Evolutionary conservation across 345 rosid genomes (phyloP).

Genomic region (Sisymbrium altissimum): DNA sequence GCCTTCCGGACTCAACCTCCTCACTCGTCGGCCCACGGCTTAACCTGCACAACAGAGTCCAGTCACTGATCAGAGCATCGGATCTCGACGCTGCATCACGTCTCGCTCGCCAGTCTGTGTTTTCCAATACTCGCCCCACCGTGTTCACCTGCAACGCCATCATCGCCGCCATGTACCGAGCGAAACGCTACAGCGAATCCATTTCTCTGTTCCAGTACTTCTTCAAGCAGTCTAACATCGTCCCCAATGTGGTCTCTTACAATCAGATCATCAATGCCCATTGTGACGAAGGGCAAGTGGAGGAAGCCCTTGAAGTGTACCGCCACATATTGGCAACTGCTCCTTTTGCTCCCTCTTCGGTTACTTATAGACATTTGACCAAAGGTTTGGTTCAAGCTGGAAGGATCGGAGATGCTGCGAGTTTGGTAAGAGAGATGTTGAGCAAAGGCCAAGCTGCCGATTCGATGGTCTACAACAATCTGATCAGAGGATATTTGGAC

Average conservation of each 20-base stretch:
- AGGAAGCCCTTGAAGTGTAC: conserved; percentile 62
- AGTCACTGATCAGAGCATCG: conserved; percentile 86
- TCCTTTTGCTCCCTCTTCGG: conserved; percentile 75
- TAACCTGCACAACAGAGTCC: conserved; percentile 88
- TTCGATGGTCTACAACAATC: conserved; percentile 75
- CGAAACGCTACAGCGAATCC: conserved; percentile 75
- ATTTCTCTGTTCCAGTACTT: conserved; percentile 72
- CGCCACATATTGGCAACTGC: conserved; percentile 65
- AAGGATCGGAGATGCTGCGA: conserved; percentile 74
- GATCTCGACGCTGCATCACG: conserved; percentile 90
- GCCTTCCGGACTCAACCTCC: conserved; percentile 82
- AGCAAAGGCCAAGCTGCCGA: conserved; percentile 92
- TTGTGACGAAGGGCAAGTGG: conserved; percentile 85
- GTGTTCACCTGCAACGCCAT: conserved; percentile 99
- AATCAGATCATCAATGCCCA: conserved; percentile 85
- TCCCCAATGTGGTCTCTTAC: conserved; percentile 91
- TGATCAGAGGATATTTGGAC: conserved; percentile 72
- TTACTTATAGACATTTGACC: conserved; percentile 89
- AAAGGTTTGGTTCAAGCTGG: conserved; percentile 82
- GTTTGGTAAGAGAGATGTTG: conserved; percentile 83
- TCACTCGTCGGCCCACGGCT: conserved; percentile 85
- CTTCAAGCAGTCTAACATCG: conserved; percentile 69
- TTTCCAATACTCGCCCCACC: conserved; percentile 69
- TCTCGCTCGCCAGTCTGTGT: conserved; percentile 76
- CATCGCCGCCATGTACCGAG: conserved; percentile 89